Percentiles rank a stretch among this genome's conserved stretches.
Evolutionary conservation across 148 eudicot genomes (phyloP).

Genomic region (Chenopodium quinoa): DNA sequence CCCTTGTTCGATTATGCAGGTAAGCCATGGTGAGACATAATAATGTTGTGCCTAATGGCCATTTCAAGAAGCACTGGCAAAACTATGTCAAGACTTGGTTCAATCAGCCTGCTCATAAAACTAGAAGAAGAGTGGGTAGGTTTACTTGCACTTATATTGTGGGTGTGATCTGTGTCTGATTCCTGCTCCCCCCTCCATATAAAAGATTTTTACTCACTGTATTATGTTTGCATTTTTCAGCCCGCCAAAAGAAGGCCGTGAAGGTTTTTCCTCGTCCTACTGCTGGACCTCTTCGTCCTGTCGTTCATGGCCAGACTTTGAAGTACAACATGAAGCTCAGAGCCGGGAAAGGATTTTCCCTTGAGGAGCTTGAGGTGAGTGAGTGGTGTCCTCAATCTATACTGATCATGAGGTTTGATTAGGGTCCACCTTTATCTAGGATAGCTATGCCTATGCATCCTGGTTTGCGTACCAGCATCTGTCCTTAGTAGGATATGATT

Average conservation of each 20-base stretch:
- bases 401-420: background rate
- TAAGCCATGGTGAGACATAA: constrained; percentile 57
- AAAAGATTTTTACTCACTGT: background rate
- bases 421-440: background rate
- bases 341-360: constrained; percentile 66
- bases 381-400: background rate
- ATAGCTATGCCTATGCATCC: background rate
- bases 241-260: constrained; percentile 65
- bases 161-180: background rate
- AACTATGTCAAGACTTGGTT: constrained; percentile 64
- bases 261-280: constrained; percentile 73
- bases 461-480: background rate
- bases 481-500: background rate
- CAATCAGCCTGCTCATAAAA: constrained; percentile 66
- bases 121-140: constrained; percentile 54
- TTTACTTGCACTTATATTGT: constrained; percentile 21
- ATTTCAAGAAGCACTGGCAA: constrained; percentile 72
- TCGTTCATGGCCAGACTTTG: constrained; percentile 64
- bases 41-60: constrained; percentile 53
- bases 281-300: constrained; percentile 65
- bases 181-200: background rate
- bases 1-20: constrained; percentile 47
- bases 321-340: constrained; percentile 43
- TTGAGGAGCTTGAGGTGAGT: constrained; percentile 58
- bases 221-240: constrained; percentile 27